A percentile compares a stretch with the other conserved stretches of the same genome.
Evolutionary conservation across 176 grass and related monocot genomes (phyloP).

Genomic region (Aegilops bicornis): DNA sequence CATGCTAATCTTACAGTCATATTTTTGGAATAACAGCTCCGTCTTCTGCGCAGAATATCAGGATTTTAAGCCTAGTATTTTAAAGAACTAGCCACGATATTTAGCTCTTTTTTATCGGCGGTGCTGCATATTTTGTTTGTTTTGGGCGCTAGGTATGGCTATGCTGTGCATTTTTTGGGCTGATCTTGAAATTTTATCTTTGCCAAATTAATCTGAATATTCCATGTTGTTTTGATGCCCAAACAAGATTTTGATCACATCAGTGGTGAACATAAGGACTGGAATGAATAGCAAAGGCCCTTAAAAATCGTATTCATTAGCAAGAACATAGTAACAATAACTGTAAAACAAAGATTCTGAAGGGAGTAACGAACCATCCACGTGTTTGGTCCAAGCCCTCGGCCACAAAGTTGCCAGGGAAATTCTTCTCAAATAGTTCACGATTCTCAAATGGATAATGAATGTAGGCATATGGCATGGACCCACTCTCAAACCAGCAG

Average conservation of each 20-base stretch:
- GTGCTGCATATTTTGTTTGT: not conserved
- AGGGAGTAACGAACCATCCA: constrained; percentile 72
- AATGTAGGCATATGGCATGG: constrained; percentile 99
- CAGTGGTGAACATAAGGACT: not conserved
- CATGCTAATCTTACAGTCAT: not conserved
- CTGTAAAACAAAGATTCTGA: constrained; percentile 12
- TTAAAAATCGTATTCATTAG: not conserved
- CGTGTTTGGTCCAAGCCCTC: constrained; percentile 98
- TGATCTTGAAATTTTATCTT: not conserved
- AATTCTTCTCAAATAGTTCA: constrained; percentile 94
- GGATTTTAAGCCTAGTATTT: not conserved
- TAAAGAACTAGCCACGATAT: not conserved
- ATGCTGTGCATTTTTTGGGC: not conserved
- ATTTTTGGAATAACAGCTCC: not conserved
- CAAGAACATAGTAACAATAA: not conserved
- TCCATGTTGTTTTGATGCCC: not conserved
- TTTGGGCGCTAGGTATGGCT: not conserved
- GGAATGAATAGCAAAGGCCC: not conserved
- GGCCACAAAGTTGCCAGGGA: constrained; percentile 96
- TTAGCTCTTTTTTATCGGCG: not conserved
- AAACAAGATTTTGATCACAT: not conserved
- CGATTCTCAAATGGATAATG: constrained; percentile 99
- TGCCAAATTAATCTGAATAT: constrained; percentile 1
- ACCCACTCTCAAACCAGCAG: constrained; percentile 99
- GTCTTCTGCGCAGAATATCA: not conserved